Evolutionary conservation across 192 early-diverging fungal species (phyloP), one percentile per base, ranked within the genome.

Genomic region (Coemansia sp.): DNA sequence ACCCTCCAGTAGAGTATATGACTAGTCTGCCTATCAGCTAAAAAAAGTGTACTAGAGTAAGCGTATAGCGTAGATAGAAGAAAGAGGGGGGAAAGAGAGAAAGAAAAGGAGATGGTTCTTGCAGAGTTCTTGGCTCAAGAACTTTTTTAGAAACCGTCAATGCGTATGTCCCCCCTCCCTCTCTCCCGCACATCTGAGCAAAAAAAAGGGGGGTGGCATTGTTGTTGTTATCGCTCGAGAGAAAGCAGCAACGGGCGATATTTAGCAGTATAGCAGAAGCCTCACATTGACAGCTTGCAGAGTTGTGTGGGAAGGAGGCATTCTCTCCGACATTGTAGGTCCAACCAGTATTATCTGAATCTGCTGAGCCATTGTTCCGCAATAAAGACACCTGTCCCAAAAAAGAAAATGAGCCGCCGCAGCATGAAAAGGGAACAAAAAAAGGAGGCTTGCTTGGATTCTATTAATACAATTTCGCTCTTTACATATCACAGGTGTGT

Each of bases 51-150:
- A 16, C 8, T n/a, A 50, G 33, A 24, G 60, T 4, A 38, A 38
- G 57, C 37, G 37, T 31, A 35, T 62, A 45, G 40, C 50, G 35
- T 13, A 39, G n/a, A 42, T 35, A 50, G 33, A 33, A 34, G 14
- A 28, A 38, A 48, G 42, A 53, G 58, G 16, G 58, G 23, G 33
- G 55, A 65, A 55, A 28, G 28, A 48, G 42, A 53, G 58, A 16
- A 48, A 16, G 33, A 42, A 65, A 55, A 65, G 60, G 62, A 40
- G 56, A 48, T 43, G 61, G 37, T 31, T 16, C 24, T 28, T 45
- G 28, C 60, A 42, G 26, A 33, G 31, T 20, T 50, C 35, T 23
- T 33, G 23, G 33, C 3, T 33, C 50, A 28, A 51, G 24, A 28
- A 24, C 24, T 51, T 51, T 9, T 51, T 11, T n/a, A n/a, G 50